Base-by-base conservation (phyloP, 2,329 filamentous ascomycete genomes). In the Ophioceras dolichostomum region DNA sequence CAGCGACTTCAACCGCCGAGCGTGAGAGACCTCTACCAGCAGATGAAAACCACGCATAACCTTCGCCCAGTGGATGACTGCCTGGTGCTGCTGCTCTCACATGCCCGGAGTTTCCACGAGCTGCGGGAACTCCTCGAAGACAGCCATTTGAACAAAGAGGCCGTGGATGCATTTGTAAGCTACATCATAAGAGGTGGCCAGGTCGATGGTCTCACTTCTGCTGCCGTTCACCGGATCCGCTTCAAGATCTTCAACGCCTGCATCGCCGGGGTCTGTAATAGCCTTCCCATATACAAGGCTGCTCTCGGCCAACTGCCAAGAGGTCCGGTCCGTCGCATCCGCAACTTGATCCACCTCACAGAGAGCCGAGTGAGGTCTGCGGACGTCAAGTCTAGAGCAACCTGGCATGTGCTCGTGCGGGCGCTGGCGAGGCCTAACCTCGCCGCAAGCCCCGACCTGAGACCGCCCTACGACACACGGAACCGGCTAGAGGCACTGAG, bases 1-100 rank as follows among this genome's bases (percentile, higher is more conserved):
- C 68, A 74, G 28, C 65, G 73, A n/a, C 59, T 76, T 31, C 60
- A 65, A 12, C 73, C 80, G 1, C 82, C 82, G 2, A 67, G 62
- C 1, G 56, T 76, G 10, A 56, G 65, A 4, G 61, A 70, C 36
- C 60, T 88, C 4, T 81, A 79, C 41, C 49, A 62, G 10, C 60
- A 65, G 30, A 82, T 87, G 73, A 50, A 59, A 10, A n/a, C n/a
- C n/a, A 50, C 49, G 2, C 58, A 61, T 2, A 63, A 66, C 1
- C 49, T 79, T 16, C 55, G 51, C 6, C 71, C 76, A 0, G 49
- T 57, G 4, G 64, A 62, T 1, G 52, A 59, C 29, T 72, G 68
- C 19, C 62, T 84, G 7, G 57, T 58, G 3, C 65, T 74, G 14
- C 58, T 86, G 2, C 45, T 86, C 2, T 55, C 60, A 4, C 60